phyloP scores from a whole-genome alignment of 1,284 basidiomycete species.

The Sparassis latifolia region DNA sequence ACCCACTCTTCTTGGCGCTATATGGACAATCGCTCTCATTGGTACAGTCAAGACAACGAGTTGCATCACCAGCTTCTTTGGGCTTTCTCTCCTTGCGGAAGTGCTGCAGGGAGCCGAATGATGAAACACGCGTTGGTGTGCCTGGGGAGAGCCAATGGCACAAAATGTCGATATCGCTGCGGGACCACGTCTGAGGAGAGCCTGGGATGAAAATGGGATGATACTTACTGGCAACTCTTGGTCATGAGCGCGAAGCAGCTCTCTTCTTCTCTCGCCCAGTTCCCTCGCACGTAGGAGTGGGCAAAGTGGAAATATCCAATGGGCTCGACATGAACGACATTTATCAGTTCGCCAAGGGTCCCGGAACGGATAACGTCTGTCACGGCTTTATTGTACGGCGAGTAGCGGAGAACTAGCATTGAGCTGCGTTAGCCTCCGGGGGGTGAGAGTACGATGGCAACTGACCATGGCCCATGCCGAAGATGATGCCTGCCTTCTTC shows the following conservation, averaged over 20 bases:
- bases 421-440: conserved; percentile 1
- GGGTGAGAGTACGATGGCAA: not conserved
- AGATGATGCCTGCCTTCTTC: conserved; percentile 61
- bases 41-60: conserved; percentile 69
- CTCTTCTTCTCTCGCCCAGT: conserved; percentile 65
- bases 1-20: conserved; percentile 76
- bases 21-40: conserved; percentile 71
- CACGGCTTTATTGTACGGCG: conserved; percentile 71
- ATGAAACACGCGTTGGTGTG: conserved; percentile 63
- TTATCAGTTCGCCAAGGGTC: conserved; percentile 68
- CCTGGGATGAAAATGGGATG: not conserved
- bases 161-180: conserved; percentile 77
- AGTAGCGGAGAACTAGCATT: conserved; percentile 73
- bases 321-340: conserved; percentile 73
- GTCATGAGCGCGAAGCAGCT: conserved; percentile 82
- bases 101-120: conserved; percentile 79
- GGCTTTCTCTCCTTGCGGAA: conserved; percentile 75
- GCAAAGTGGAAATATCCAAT: conserved; percentile 80
- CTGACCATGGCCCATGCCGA: conserved; percentile 80
- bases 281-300: conserved; percentile 79
- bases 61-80: conserved; percentile 53
- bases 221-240: conserved; percentile 78
- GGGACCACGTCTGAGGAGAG: not conserved
- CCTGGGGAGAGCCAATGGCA: conserved; percentile 69
- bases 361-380: conserved; percentile 67